Percentiles rank a stretch among this genome's conserved stretches.
Conservation (phyloP, 2,329 filamentous ascomycete species). For the Colletotrichum lini region DNA sequence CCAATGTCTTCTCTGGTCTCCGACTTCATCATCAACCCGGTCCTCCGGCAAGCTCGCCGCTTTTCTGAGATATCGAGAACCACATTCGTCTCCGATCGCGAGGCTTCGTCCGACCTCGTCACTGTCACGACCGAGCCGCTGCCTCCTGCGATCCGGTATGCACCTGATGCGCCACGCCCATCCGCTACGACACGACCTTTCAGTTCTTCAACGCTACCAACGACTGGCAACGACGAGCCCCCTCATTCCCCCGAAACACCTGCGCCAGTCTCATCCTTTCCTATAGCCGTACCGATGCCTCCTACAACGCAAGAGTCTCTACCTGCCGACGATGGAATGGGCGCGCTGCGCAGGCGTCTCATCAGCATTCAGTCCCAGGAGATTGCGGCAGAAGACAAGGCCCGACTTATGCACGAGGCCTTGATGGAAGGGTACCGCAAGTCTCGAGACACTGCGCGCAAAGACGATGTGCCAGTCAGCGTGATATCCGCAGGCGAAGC, state of each 20-base stretch:
- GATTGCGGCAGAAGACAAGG: conserved; percentile 75
- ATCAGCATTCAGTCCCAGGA: conserved; percentile 76
- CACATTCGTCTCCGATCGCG: conserved; percentile 54
- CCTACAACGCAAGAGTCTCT: conserved; percentile 52
- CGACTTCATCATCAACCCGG: conserved; percentile 76
- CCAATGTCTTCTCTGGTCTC: conserved; percentile 75
- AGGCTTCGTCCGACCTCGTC: conserved; percentile 45
- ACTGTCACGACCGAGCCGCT: conserved; percentile 49
- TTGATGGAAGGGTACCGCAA: conserved; percentile 77
- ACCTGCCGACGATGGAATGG: conserved; percentile 87
- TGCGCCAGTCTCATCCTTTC: conserved; percentile 17
- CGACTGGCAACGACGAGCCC: conserved; percentile 40
- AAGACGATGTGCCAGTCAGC: conserved; percentile 5
- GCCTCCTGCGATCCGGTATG: conserved; percentile 42
- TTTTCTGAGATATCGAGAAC: conserved; percentile 68
- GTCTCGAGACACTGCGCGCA: conserved; percentile 46
- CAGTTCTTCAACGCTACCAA: conserved; percentile 54
- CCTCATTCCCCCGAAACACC: conserved; percentile 38
- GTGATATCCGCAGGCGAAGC: conserved; percentile 44
- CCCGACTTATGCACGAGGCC: conserved; percentile 78
- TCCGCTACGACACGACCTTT: conserved; percentile 49
- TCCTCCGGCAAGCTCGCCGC: conserved; percentile 75
- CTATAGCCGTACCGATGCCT: conserved; percentile 23
- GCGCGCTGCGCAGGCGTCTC: conserved; percentile 75
- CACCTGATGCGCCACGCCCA: conserved; percentile 45